Conservation (phyloP, 2,329 filamentous ascomycete genomes). For the Thielaviopsis ethacetica region DNA sequence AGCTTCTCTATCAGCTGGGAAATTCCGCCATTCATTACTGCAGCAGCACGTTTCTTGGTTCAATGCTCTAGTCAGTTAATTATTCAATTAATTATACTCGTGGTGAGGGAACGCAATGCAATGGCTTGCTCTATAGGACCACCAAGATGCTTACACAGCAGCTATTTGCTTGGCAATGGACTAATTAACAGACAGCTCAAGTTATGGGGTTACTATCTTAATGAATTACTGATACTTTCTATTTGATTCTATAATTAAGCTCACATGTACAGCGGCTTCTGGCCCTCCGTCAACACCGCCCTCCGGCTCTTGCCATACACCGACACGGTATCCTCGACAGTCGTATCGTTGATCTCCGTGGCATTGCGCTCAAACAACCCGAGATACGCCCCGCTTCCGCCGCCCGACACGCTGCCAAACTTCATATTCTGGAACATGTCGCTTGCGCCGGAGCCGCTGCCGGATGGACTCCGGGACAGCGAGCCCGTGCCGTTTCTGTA, state of each 20-base stretch:
- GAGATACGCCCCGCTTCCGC: slow-evolving; percentile 2
- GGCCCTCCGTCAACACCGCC: background rate
- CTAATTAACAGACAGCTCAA: too few species aligned
- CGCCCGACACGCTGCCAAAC: slow-evolving; percentile 21
- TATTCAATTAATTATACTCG: too few species aligned
- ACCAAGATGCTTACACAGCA: too few species aligned
- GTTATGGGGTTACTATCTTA: too few species aligned
- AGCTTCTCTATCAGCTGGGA: too few species aligned
- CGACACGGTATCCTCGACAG: slow-evolving; percentile 20
- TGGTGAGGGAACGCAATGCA: too few species aligned
- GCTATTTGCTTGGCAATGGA: too few species aligned
- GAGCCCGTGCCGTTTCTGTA: slow-evolving; percentile 39
- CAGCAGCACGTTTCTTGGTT: too few species aligned
- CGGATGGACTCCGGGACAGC: slow-evolving; percentile 32
- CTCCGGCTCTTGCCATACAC: background rate
- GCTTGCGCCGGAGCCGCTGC: slow-evolving; percentile 33
- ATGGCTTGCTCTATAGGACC: too few species aligned
- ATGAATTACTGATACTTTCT: too few species aligned
- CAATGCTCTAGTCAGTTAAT: too few species aligned
- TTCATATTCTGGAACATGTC: slow-evolving; percentile 38
- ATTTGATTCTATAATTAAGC: background rate
- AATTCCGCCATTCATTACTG: too few species aligned
- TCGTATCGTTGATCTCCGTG: slow-evolving; percentile 34
- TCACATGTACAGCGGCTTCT: background rate
- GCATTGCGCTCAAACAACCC: slow-evolving; percentile 43